phyloP scores from a whole-genome alignment of 2,329 filamentous ascomycete species.

The Onygenales sp. region DNA sequence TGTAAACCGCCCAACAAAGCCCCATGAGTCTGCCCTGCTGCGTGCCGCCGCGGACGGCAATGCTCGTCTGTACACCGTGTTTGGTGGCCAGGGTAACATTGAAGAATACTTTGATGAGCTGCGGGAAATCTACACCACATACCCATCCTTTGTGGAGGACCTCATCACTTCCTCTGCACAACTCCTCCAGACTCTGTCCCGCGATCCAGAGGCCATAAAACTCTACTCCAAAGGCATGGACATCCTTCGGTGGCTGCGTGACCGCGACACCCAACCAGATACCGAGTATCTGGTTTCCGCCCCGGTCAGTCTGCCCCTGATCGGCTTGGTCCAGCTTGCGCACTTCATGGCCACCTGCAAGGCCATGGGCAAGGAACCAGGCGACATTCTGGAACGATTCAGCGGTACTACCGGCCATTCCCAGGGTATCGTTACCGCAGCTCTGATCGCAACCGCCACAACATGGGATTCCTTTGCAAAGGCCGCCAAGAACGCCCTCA shows the following conservation, averaged over 20 bases:
- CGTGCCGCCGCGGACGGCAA: constrained; percentile 76
- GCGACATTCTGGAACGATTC: constrained; percentile 74
- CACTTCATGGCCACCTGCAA: constrained; percentile 95
- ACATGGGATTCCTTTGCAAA: constrained; percentile 89
- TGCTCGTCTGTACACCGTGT: constrained; percentile 84
- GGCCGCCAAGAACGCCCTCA: constrained; percentile 69
- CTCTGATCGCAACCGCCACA: constrained; percentile 78
- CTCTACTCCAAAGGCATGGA: constrained; percentile 96
- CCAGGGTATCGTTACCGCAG: constrained; percentile 88
- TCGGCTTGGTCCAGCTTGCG: constrained; percentile 88
- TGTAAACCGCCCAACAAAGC: constrained; percentile 74
- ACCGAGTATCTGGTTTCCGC: constrained; percentile 89
- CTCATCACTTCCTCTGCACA: constrained; percentile 73
- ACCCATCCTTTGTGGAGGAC: constrained; percentile 81
- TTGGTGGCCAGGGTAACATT: constrained; percentile 96
- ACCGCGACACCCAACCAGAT: constrained; percentile 82
- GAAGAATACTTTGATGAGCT: constrained; percentile 99
- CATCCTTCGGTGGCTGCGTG: constrained; percentile 84
- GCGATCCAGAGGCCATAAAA: constrained; percentile 81
- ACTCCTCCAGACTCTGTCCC: constrained; percentile 74
- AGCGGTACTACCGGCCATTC: constrained; percentile 91
- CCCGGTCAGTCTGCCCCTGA: constrained; percentile 90
- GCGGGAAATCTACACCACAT: constrained; percentile 80
- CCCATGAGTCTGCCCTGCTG: constrained; percentile 87
- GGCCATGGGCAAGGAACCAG: constrained; percentile 79